Percentiles rank a stretch among this genome's conserved stretches.
Conservation (phyloP, 2,329 filamentous ascomycete species). For the Penicillium sp. region DNA sequence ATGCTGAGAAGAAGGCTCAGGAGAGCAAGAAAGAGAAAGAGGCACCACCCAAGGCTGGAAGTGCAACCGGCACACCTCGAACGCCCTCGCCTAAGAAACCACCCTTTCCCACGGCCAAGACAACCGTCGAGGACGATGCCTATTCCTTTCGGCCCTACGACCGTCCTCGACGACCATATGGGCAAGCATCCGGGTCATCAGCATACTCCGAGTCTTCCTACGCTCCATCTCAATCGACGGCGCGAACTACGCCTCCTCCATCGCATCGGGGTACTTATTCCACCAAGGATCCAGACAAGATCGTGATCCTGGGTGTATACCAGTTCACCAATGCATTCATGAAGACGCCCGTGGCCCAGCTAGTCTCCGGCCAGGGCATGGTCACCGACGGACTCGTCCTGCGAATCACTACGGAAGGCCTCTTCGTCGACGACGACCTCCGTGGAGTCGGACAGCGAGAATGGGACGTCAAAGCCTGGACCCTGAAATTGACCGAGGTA, state of each 20-base stretch:
- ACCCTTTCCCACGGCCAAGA: slow-evolving; percentile 44
- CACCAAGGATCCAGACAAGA: slow-evolving; percentile 92
- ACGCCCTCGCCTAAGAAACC: slow-evolving; percentile 51
- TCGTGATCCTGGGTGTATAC: slow-evolving; percentile 92
- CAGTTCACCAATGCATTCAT: slow-evolving; percentile 88
- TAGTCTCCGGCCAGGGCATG: slow-evolving; percentile 80
- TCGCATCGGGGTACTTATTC: slow-evolving; percentile 79
- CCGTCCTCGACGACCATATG: slow-evolving; percentile 65
- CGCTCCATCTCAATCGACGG: slow-evolving; percentile 81
- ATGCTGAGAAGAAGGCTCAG: slow-evolving; percentile 46
- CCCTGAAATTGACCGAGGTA: slow-evolving; percentile 89
- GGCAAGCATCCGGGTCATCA: slow-evolving; percentile 69
- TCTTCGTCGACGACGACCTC: slow-evolving; percentile 97
- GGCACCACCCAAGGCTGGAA: slow-evolving; percentile 42
- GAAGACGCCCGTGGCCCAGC: slow-evolving; percentile 86
- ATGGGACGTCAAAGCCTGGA: slow-evolving; percentile 99
- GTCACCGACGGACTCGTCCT: slow-evolving; percentile 93
- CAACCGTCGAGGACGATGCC: slow-evolving; percentile 63
- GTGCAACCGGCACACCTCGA: slow-evolving; percentile 41
- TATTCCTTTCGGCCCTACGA: slow-evolving; percentile 82
- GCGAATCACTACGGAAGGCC: slow-evolving; percentile 88
- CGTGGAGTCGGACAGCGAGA: slow-evolving; percentile 90
- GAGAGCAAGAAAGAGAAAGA: slow-evolving; percentile 39
- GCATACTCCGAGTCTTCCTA: slow-evolving; percentile 85
- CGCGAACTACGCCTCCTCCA: slow-evolving; percentile 81